These are phyloP conservation scores for Globisporangium alternatum DNA, from an alignment of 352 stramenopile species.

Conservation along the genomic window DNA sequence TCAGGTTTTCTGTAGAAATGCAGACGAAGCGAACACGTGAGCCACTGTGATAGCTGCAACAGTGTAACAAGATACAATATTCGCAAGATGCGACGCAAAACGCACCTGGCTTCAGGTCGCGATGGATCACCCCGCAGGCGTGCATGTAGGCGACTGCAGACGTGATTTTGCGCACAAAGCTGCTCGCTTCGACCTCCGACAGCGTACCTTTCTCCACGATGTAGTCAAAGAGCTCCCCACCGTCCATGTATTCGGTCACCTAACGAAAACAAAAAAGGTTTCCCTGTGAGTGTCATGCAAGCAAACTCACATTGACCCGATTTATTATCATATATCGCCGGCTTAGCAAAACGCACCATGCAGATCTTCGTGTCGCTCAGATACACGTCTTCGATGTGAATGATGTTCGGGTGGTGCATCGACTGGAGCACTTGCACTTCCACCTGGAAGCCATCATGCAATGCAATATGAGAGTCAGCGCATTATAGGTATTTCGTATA, in stretches of 20 bases:
- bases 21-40: background rate
- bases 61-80: background rate
- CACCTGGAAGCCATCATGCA: conserved; percentile 33
- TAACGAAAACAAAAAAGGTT: conserved; percentile 17
- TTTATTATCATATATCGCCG: background rate
- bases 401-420: conserved; percentile 89
- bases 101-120: conserved; percentile 87
- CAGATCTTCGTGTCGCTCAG: conserved; percentile 82
- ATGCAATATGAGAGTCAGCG: background rate
- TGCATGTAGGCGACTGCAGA: conserved; percentile 90
- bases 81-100: background rate
- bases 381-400: conserved; percentile 87
- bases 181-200: conserved; percentile 83
- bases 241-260: conserved; percentile 88
- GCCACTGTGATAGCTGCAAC: background rate
- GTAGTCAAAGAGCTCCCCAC: conserved; percentile 90
- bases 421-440: conserved; percentile 90
- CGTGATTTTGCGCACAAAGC: conserved; percentile 88
- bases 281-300: background rate
- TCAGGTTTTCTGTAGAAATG: conserved; percentile 61
- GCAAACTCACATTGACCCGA: background rate
- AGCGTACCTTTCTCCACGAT: conserved; percentile 89
- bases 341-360: conserved; percentile 42
- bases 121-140: conserved; percentile 82
- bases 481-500: background rate